phyloP scores from a whole-genome alignment of 2,329 filamentous ascomycete genomes.

The Fusarium agapanthi region DNA sequence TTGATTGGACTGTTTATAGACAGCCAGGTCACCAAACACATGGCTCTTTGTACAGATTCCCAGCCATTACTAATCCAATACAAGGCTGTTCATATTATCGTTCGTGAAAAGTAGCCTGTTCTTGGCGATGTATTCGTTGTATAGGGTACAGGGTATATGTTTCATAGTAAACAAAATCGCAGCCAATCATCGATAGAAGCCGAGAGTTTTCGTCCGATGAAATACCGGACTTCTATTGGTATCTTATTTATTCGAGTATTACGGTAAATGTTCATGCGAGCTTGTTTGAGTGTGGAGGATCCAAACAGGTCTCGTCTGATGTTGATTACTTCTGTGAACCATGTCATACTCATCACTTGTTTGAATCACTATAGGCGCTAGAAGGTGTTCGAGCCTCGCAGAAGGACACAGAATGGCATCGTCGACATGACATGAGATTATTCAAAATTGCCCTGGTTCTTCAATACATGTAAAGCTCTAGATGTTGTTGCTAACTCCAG shows the following conservation, averaged over 20 bases:
- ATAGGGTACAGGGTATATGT: not conserved
- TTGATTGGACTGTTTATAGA: not conserved
- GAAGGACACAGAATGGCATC: not conserved
- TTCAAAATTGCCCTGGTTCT: not conserved
- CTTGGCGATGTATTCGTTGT: not conserved
- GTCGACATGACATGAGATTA: not conserved
- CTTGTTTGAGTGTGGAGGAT: not conserved
- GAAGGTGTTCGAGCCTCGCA: not conserved
- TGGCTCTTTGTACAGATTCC: not conserved
- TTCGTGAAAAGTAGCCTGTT: not conserved
- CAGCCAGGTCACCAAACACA: not conserved
- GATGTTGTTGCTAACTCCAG: not conserved
- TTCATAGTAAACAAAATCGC: not conserved
- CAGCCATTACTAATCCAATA: not conserved
- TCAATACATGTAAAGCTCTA: not conserved
- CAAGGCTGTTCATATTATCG: not conserved
- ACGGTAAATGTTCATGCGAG: not conserved
- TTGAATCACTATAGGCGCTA: not conserved
- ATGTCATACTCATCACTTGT: not conserved
- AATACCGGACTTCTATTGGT: not conserved
- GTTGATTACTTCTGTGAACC: not conserved
- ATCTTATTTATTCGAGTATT: not conserved
- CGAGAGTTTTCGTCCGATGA: not conserved
- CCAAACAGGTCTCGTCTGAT: slow-evolving; percentile 11
- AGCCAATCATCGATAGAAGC: not conserved